phyloP scores from a whole-genome alignment of 2,329 filamentous ascomycete species.

The Triangularia verruculosa region DNA sequence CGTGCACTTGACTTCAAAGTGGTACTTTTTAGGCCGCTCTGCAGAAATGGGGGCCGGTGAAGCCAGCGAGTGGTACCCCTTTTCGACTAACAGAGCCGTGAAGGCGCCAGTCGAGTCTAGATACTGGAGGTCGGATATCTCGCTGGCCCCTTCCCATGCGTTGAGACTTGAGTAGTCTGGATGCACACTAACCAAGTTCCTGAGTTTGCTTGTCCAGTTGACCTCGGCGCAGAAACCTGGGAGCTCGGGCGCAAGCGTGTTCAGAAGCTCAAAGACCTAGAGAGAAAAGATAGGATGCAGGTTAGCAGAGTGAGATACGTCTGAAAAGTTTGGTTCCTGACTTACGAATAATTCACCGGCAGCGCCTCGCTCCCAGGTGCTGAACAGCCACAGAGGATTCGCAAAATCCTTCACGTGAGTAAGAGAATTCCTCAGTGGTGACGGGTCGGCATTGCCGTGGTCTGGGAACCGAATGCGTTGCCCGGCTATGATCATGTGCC shows the following conservation, averaged over 20 bases:
- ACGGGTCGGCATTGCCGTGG: neutral
- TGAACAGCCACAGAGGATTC: neutral
- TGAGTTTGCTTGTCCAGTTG: constrained; percentile 14
- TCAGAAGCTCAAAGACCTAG: constrained; percentile 4
- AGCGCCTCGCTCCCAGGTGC: constrained; percentile 1
- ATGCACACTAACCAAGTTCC: neutral
- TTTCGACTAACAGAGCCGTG: constrained; percentile 4
- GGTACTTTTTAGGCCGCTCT: constrained; percentile 8
- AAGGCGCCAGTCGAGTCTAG: neutral
- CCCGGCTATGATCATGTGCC: constrained; percentile 2
- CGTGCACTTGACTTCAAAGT: constrained; percentile 15
- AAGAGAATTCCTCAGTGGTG: neutral
- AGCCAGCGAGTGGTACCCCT: neutral
- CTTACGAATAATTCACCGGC: constrained; percentile 12
- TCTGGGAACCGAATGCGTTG: neutral
- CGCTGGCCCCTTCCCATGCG: neutral
- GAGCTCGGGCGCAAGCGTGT: neutral
- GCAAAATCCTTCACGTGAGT: neutral
- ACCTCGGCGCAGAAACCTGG: neutral
- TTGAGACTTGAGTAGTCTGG: constrained; percentile 1
- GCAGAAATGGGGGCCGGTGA: no score
- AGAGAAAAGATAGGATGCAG: neutral
- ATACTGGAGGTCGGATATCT: constrained; percentile 12
- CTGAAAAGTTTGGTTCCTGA: neutral
- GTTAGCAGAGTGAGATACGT: neutral